These are phyloP conservation scores for Populus hybrid DNA, from an alignment of 441 rosid species.

Conservation along the genomic window DNA sequence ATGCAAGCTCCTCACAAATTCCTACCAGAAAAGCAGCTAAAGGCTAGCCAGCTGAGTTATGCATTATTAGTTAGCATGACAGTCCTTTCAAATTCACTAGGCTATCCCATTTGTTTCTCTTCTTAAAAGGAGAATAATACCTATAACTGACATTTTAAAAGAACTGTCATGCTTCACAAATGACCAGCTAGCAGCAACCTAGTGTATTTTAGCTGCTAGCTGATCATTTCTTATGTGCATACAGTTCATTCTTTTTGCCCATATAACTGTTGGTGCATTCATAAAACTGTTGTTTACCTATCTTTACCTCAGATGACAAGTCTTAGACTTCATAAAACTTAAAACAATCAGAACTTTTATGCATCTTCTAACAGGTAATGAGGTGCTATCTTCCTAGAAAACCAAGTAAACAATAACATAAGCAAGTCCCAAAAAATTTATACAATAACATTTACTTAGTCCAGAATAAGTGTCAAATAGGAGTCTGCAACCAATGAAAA, in stretches of 20 bases:
- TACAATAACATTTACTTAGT: background rate
- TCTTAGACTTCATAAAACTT: background rate
- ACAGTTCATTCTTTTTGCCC: background rate
- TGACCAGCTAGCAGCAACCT: background rate
- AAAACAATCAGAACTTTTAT: background rate
- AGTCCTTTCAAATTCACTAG: background rate
- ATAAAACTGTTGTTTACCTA: background rate
- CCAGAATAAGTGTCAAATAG: background rate
- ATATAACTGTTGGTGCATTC: background rate
- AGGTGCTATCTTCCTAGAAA: background rate
- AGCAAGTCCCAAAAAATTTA: background rate
- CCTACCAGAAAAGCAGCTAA: background rate
- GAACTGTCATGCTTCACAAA: background rate
- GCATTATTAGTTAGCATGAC: background rate
- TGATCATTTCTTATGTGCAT: background rate
- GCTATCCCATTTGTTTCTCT: background rate
- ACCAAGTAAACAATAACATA: background rate
- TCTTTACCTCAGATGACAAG: background rate
- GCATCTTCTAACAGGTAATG: background rate
- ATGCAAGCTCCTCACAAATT: background rate
- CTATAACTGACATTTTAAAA: background rate
- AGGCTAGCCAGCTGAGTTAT: background rate
- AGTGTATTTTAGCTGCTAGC: background rate
- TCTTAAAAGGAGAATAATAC: background rate
- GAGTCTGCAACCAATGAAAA: background rate